Base-by-base conservation (phyloP, 805 yeast genomes). In the Nakazawaea siamensis region DNA sequence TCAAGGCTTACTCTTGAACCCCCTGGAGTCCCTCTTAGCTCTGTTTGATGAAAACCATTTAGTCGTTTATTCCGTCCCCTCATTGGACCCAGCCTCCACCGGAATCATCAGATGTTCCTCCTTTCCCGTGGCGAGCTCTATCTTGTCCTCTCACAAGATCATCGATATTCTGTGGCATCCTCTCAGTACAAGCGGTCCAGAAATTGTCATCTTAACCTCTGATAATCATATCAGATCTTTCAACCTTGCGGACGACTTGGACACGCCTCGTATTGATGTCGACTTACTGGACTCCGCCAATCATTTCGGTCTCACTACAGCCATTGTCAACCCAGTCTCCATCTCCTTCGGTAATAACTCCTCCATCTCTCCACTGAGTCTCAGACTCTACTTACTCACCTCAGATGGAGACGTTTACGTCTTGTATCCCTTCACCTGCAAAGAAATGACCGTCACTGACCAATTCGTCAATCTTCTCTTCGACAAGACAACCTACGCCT, bases 351-450 rank as follows among this genome's bases (percentile, higher is more conserved):
- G 79, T 29, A 52, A 73, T 2, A 49, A 43, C 2, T 51, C 48
- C 1, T 44, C 47, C 1, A 42, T 52, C 14, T 52, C 57, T 18
- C 41, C 40, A 16, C 79, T 78, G 10, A 62, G 65, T 3, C 46
- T 80, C 34, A 66, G 82, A 0, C 54, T 81, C 15, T 75, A 69
- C 45, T 48, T 78, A 7, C 45, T 75, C 34, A 67, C 68, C 8
- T 49, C 56, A 8, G 80, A 74, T 35, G 76, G 80, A 11, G 83
- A 80, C 42, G 40, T 82, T 1, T 78, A 67, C 46, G 59, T 69
- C 1, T 55, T 81, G 3, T 73, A 68, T 42, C 92, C 92, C n/a
- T 78, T 77, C 49, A 46, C 71, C n/a, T n/a, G n/a, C n/a, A n/a
- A n/a, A n/a, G n/a, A n/a, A n/a, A n/a, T n/a, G n/a, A n/a, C n/a